Evolutionary conservation across 345 rosid genomes (phyloP).

Genomic region (Schrenkiella parvula): DNA sequence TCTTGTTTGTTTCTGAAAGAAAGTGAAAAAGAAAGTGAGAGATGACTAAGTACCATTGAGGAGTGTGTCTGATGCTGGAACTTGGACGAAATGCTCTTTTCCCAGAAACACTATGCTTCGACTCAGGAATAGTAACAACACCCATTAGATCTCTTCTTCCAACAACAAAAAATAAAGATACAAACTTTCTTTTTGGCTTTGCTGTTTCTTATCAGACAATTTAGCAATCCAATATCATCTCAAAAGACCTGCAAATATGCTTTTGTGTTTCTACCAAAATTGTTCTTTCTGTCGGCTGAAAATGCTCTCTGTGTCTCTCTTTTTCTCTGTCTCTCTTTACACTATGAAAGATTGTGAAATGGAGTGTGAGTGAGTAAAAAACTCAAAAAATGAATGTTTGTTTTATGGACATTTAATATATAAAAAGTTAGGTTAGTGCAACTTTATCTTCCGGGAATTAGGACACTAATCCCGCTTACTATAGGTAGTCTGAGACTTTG

Average conservation of each 20-base stretch:
- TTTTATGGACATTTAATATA: neutral
- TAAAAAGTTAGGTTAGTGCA: neutral
- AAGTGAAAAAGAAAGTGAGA: neutral
- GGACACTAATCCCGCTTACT: constrained; percentile 31
- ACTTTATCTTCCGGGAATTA: constrained; percentile 34
- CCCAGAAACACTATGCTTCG: constrained; percentile 73
- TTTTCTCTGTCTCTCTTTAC: neutral
- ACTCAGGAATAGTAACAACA: constrained; percentile 42
- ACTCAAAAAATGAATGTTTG: neutral
- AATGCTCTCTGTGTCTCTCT: constrained; percentile 18
- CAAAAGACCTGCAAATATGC: constrained; percentile 24
- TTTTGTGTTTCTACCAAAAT: constrained; percentile 25
- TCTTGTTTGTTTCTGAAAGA: neutral
- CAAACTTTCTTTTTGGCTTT: neutral
- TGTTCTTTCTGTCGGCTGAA: constrained; percentile 28
- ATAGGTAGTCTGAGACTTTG: neutral
- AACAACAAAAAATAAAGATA: too few species aligned
- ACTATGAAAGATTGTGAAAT: constrained; percentile 10
- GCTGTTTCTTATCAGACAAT: constrained; percentile 15
- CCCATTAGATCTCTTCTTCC: constrained; percentile 48
- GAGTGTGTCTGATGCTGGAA: constrained; percentile 84
- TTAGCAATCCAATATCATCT: constrained; percentile 20
- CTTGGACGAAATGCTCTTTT: constrained; percentile 89
- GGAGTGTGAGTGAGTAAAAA: neutral
- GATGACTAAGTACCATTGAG: constrained; percentile 76